Evolutionary conservation across 495 filamentous ascomycete species (phyloP), one percentile per base, ranked within the genome.

Genomic region (Margaritispora aquatica): DNA sequence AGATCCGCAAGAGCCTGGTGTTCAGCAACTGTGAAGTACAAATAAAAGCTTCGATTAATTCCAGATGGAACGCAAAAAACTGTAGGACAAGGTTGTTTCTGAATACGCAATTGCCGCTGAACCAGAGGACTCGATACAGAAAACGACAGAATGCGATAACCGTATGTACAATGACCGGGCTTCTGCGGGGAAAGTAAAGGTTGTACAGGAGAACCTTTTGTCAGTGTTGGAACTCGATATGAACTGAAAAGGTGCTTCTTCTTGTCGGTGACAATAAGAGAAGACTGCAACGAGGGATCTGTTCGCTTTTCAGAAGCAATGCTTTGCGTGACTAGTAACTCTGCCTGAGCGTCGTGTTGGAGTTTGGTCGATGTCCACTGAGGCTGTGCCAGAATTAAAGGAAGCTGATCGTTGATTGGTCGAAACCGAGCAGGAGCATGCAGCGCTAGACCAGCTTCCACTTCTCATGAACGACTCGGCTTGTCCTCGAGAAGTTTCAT

Each of bases 21-120:
- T 47, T 65, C 63, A 5, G 23, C 24, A 2, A 38, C 20, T 19
- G 55, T 59, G 20, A 61, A 65, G 55, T 58, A 52, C 9, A 52
- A 21, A 7, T 27, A 26, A n/a, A 2, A 15, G 38, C 38, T 44
- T n/a, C 38, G 38, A 44, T 17, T n/a, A n/a, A n/a, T n/a, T n/a
- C n/a, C 10, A 3, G 11, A 17, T 44, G 38, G 7, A 44, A 15
- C 38, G 3, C 10, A 17, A 44, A 17, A 44, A n/a, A 44, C 38
- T 15, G 38, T 44, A 10, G 38, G 38, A 44, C 38, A 44, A 44
- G 38, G 38, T 44, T 17, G 11, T 17, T 44, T 44, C 3, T 44
- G 38, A 44, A 44, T n/a, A 17, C 38, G 38, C 3, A 44, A 17
- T 9, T 44, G 3, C 19, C 38, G 38, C 3, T 44, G 38, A 44